These are phyloP conservation scores for Backusella mclennaniae DNA, from an alignment of 192 early-diverging fungal genomes.

Conservation along the genomic window DNA sequence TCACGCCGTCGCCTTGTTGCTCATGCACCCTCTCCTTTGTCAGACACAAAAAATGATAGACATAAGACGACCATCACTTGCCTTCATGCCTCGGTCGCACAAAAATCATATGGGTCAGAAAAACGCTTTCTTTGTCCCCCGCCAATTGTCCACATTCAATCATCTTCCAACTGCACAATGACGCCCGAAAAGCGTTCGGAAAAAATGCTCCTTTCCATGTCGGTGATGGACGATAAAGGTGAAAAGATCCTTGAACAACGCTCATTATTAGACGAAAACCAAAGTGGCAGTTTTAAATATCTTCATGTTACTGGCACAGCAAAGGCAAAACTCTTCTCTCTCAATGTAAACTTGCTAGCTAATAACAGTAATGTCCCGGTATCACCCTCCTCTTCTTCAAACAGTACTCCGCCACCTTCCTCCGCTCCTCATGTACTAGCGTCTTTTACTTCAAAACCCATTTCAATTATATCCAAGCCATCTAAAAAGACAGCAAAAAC, in stretches of 20 bases:
- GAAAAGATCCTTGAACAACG: constrained; percentile 30
- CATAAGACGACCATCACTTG: constrained; percentile 76
- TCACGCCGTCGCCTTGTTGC: background rate
- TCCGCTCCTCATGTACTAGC: constrained; percentile 28
- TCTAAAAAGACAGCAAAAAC: constrained; percentile 89
- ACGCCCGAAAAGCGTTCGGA: constrained; percentile 16
- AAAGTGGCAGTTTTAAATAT: constrained; percentile 67
- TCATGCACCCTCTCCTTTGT: constrained; percentile 6
- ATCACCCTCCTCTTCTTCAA: background rate
- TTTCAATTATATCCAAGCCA: constrained; percentile 91
- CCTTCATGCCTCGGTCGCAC: constrained; percentile 79
- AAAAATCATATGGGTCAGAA: constrained; percentile 93
- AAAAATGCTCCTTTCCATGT: constrained; percentile 57
- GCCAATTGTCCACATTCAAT: constrained; percentile 65
- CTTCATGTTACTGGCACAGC: constrained; percentile 79
- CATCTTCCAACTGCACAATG: constrained; percentile 18
- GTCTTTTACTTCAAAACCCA: constrained; percentile 68
- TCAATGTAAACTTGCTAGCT: constrained; percentile 56
- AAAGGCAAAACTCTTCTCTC: constrained; percentile 74
- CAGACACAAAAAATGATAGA: constrained; percentile 8
- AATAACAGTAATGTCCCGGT: background rate
- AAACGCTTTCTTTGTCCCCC: constrained; percentile 84
- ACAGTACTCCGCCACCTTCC: background rate
- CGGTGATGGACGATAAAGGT: constrained; percentile 47
- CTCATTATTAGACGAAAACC: constrained; percentile 51